These are phyloP conservation scores for Suhomyces emberorum DNA, from an alignment of 805 yeast species.

Conservation along the genomic window DNA sequence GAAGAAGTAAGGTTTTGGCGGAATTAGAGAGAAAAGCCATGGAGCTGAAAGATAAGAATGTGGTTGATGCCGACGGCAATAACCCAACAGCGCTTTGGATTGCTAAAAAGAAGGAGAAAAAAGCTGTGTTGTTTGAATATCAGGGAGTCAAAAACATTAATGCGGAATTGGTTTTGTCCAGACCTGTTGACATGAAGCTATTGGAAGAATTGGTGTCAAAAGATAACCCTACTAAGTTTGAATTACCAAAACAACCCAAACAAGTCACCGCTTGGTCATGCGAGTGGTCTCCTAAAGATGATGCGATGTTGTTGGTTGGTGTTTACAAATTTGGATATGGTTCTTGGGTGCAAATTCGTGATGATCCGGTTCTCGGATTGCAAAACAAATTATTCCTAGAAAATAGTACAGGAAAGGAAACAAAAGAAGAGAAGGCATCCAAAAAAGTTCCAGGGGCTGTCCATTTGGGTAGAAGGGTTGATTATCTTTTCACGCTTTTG, in stretches of 20 bases:
- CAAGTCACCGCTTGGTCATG: conserved; percentile 90
- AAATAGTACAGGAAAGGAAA: conserved; percentile 14
- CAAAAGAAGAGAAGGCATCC: conserved; percentile 26
- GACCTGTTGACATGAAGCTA: conserved; percentile 81
- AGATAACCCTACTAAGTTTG: conserved; percentile 59
- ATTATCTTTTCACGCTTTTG: conserved; percentile 72
- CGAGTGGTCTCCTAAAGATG: conserved; percentile 80
- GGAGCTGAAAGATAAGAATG: conserved; percentile 48
- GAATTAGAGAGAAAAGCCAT: conserved; percentile 59
- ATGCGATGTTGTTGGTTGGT: conserved; percentile 83
- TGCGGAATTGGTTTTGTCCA: conserved; percentile 79
- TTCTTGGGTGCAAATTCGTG: conserved; percentile 90
- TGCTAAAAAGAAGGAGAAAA: conserved; percentile 75
- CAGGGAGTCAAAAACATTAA: conserved; percentile 84
- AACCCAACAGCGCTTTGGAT: conserved; percentile 54
- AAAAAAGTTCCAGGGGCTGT: conserved; percentile 89
- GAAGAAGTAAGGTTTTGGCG: conserved; percentile 52
- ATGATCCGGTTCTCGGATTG: conserved; percentile 86
- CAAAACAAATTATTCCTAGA: conserved; percentile 80
- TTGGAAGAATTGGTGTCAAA: conserved; percentile 51
- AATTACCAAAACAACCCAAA: conserved; percentile 62
- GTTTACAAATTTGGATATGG: conserved; percentile 93
- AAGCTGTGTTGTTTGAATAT: conserved; percentile 85
- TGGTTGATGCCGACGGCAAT: conserved; percentile 34
- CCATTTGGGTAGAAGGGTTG: conserved; percentile 88